Percentiles rank a stretch among this genome's conserved stretches.
Conservation (phyloP, 2,329 filamentous ascomycete species). For the Pseudonectria buxi region DNA sequence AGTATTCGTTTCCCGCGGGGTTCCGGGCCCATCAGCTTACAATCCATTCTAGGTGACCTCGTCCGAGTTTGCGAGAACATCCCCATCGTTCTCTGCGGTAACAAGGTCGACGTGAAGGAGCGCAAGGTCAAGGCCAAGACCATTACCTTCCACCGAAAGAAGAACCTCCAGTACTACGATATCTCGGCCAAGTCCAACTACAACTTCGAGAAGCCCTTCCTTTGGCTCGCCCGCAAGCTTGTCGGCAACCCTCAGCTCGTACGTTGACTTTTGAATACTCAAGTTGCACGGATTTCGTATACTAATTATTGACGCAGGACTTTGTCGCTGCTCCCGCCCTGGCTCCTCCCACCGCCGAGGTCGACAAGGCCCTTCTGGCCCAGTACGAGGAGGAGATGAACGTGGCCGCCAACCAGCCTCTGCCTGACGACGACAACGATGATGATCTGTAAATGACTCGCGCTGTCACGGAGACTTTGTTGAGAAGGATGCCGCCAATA, state of each 20-base stretch:
- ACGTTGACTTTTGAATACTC: slow-evolving; percentile 3
- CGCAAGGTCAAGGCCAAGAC: slow-evolving; percentile 99
- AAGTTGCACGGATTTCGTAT: neutral
- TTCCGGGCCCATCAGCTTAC: slow-evolving; percentile 10
- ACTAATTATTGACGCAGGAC: slow-evolving; percentile 53
- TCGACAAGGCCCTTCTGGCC: slow-evolving; percentile 75
- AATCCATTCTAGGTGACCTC: slow-evolving; percentile 65
- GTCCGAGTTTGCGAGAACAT: slow-evolving; percentile 99
- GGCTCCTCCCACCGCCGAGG: slow-evolving; percentile 83
- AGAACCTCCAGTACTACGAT: slow-evolving; percentile 99
- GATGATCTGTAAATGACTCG: slow-evolving; percentile 50
- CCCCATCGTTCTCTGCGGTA: slow-evolving; percentile 94
- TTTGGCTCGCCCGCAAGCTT: slow-evolving; percentile 97
- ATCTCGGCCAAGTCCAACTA: slow-evolving; percentile 99
- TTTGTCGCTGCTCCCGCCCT: slow-evolving; percentile 94
- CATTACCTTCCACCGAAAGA: slow-evolving; percentile 99
- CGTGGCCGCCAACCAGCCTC: slow-evolving; percentile 70
- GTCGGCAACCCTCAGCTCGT: slow-evolving; percentile 69
- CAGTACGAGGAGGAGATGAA: slow-evolving; percentile 87
- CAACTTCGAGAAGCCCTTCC: slow-evolving; percentile 99
- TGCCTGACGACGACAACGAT: slow-evolving; percentile 90
- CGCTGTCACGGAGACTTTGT: slow-evolving; percentile 21
- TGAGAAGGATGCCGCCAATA: slow-evolving; percentile 22
- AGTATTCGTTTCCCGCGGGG: slow-evolving; percentile 33
- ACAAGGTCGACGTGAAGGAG: slow-evolving; percentile 99